Evolutionary conservation across 164 flowering plant species (phyloP).

Genomic region (Piper longum): DNA sequence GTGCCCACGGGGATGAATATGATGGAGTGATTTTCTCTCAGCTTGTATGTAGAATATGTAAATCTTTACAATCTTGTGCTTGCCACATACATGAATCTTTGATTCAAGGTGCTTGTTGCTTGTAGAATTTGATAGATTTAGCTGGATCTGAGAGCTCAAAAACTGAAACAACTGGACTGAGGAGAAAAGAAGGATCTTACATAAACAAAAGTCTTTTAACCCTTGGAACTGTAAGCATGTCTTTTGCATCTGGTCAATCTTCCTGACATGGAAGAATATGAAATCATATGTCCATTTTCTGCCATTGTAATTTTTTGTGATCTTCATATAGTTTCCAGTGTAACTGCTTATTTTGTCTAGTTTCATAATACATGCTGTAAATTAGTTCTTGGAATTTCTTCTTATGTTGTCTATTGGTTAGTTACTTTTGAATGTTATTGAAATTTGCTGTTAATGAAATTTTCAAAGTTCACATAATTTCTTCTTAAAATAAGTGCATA

Average conservation of each 20-base stretch:
- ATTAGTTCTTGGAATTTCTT: no score
- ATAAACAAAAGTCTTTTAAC: conserved; percentile 97
- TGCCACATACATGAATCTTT: background rate
- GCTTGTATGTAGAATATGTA: conserved; percentile 44
- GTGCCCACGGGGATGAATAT: conserved; percentile 87
- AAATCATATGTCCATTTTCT: no score
- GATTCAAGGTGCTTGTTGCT: background rate
- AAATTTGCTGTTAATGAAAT: no score
- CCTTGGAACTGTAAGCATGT: conserved; percentile 86
- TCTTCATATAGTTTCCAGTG: no score
- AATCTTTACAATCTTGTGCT: background rate
- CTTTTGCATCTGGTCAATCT: conserved; percentile 6
- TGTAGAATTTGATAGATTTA: conserved; percentile 90
- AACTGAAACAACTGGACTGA: conserved; percentile 91
- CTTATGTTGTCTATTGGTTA: no score
- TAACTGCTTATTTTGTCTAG: no score
- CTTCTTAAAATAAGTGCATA: no score
- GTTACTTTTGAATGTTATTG: no score
- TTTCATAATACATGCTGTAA: no score
- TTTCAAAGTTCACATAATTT: no score
- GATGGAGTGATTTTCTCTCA: conserved; percentile 97
- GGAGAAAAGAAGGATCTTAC: conserved; percentile 97
- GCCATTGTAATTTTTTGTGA: no score
- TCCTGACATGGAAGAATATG: background rate
- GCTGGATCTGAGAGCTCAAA: conserved; percentile 99